Percentiles rank a stretch among this genome's conserved stretches.
Evolutionary conservation across 306 rosid species (phyloP).

Genomic region (Lathyrus sativus): DNA sequence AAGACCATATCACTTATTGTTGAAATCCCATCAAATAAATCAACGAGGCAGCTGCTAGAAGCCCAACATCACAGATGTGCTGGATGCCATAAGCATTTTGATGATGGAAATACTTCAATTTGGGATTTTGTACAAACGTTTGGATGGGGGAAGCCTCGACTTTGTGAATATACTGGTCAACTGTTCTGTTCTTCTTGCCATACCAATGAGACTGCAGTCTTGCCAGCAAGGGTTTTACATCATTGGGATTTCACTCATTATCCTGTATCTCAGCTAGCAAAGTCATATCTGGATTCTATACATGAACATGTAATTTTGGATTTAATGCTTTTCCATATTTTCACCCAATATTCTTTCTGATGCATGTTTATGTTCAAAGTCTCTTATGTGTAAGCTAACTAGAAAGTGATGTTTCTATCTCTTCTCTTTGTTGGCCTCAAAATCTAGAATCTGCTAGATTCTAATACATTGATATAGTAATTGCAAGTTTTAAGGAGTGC

Average conservation of each 20-base stretch:
- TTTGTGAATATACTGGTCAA: slow-evolving; percentile 91
- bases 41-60: slow-evolving; percentile 81
- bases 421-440: slow-evolving; percentile 18
- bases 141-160: slow-evolving; percentile 97
- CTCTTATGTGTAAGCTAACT: slow-evolving; percentile 10
- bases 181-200: slow-evolving; percentile 93
- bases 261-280: slow-evolving; percentile 92
- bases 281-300: slow-evolving; percentile 91
- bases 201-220: slow-evolving; percentile 83
- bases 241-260: slow-evolving; percentile 81
- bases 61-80: slow-evolving; percentile 87
- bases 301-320: slow-evolving; percentile 74
- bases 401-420: slow-evolving; percentile 25
- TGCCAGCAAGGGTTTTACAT: slow-evolving; percentile 96
- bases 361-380: slow-evolving; percentile 16
- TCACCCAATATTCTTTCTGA: slow-evolving; percentile 14
- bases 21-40: slow-evolving; percentile 78
- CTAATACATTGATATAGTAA: neutral
- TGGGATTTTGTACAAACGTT: slow-evolving; percentile 82
- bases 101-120: slow-evolving; percentile 72
- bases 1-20: slow-evolving; percentile 87
- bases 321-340: slow-evolving; percentile 27
- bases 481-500: slow-evolving; percentile 12
- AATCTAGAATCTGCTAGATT: slow-evolving; percentile 18
- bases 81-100: slow-evolving; percentile 92